These are phyloP conservation scores for Fusarium udum DNA, from an alignment of 2,329 filamentous ascomycete genomes.

Conservation along the genomic window DNA sequence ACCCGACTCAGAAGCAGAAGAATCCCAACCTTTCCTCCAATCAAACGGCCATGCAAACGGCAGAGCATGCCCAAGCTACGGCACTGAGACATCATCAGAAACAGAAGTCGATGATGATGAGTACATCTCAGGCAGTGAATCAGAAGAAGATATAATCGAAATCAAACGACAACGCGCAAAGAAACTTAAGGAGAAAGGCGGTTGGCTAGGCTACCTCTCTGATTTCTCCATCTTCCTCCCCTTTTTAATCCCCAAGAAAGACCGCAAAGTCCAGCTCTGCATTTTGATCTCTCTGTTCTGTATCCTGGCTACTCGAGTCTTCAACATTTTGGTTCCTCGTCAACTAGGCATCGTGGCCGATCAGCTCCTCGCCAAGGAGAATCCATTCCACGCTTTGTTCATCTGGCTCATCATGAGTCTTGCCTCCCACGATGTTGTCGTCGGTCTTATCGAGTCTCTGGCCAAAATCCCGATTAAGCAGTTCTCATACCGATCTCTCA, in stretches of 20 bases:
- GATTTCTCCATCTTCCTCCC: conserved; percentile 47
- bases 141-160: conserved; percentile 34
- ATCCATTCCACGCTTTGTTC: conserved; percentile 32
- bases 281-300: conserved; percentile 40
- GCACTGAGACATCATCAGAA: conserved; percentile 2
- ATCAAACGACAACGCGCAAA: conserved; percentile 43
- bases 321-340: conserved; percentile 46
- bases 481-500: conserved; percentile 62
- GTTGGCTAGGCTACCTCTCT: conserved; percentile 46
- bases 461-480: conserved; percentile 50
- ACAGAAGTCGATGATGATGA: neutral
- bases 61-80: conserved; percentile 9
- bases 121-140: conserved; percentile 26
- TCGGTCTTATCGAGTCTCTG: conserved; percentile 35
- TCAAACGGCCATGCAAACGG: neutral
- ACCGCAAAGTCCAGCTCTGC: conserved; percentile 45
- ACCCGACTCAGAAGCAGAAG: neutral
- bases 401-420: conserved; percentile 33
- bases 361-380: conserved; percentile 34
- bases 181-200: conserved; percentile 43
- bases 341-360: conserved; percentile 48
- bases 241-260: conserved; percentile 44
- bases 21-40: conserved; percentile 24
- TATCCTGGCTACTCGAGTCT: conserved; percentile 36
- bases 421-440: conserved; percentile 3